Conservation (phyloP, 331 rosid genomes). For the Rhamnella rubrinervis region DNA sequence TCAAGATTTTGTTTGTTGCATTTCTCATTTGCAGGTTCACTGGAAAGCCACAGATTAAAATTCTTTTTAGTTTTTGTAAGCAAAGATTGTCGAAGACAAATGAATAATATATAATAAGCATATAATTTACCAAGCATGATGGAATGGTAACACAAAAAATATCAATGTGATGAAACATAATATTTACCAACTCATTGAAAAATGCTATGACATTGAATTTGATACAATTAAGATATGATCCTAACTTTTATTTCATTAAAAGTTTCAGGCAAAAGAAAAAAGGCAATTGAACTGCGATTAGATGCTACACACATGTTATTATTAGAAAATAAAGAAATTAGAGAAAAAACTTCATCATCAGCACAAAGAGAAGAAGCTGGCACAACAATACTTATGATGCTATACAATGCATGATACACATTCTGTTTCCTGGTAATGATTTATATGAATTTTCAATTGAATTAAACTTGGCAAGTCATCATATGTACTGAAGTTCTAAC, state of each 20-base stretch:
- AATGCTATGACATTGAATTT: no score
- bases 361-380: not conserved
- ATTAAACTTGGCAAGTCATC: not conserved
- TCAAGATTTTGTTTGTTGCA: conserved; percentile 47
- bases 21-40: conserved; percentile 66
- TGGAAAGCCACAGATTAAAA: conserved; percentile 29
- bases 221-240: no score
- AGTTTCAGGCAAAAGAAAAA: no score
- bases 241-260: no score
- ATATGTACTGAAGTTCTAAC: conserved; percentile 33
- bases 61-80: not conserved
- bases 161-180: no score
- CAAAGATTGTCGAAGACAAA: not conserved
- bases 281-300: not conserved
- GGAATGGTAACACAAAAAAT: no score
- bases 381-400: not conserved
- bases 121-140: not conserved
- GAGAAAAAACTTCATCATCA: not conserved
- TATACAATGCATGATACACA: not conserved
- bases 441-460: not conserved
- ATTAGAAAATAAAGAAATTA: not conserved
- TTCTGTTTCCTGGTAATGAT: not conserved
- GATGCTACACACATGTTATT: not conserved
- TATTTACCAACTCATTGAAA: no score
- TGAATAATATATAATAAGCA: not conserved